These are phyloP conservation scores for Tremellales sp. DNA, from an alignment of 1,284 basidiomycete species.

Conservation along the genomic window DNA sequence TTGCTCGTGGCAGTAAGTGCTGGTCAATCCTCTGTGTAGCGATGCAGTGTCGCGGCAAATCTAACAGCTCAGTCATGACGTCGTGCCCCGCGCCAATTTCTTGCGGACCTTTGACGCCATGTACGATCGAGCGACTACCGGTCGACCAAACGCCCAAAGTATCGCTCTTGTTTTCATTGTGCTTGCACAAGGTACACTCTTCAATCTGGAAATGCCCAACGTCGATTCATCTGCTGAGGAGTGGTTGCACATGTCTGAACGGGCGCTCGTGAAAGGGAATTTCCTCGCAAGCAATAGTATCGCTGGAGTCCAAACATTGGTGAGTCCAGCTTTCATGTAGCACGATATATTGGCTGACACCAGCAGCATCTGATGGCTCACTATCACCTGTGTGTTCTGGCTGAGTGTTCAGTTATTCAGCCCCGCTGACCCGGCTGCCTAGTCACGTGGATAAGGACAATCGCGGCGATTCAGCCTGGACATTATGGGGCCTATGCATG, in stretches of 20 bases:
- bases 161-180: conserved; percentile 33
- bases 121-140: too few relatives aligned
- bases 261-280: conserved; percentile 32
- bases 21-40: not conserved
- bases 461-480: conserved; percentile 1
- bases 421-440: too few relatives aligned
- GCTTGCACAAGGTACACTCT: conserved; percentile 34
- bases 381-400: not conserved
- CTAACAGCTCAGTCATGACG: not conserved
- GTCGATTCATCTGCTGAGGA: conserved; percentile 30
- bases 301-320: conserved; percentile 33
- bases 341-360: not conserved
- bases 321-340: not conserved
- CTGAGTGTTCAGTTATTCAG: not conserved
- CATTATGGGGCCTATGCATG: not conserved
- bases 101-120: too few relatives aligned
- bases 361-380: conserved; percentile 1
- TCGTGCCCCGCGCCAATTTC: not conserved
- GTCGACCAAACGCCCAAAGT: conserved; percentile 17
- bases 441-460: too few relatives aligned
- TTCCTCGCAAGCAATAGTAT: conserved; percentile 34
- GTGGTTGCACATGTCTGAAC: conserved; percentile 21
- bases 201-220: conserved; percentile 32
- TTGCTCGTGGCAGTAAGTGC: conserved; percentile 1
- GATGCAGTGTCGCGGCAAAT: not conserved